Evolutionary conservation across 495 filamentous ascomycete genomes (phyloP).

Genomic region (Penicillium canariense): DNA sequence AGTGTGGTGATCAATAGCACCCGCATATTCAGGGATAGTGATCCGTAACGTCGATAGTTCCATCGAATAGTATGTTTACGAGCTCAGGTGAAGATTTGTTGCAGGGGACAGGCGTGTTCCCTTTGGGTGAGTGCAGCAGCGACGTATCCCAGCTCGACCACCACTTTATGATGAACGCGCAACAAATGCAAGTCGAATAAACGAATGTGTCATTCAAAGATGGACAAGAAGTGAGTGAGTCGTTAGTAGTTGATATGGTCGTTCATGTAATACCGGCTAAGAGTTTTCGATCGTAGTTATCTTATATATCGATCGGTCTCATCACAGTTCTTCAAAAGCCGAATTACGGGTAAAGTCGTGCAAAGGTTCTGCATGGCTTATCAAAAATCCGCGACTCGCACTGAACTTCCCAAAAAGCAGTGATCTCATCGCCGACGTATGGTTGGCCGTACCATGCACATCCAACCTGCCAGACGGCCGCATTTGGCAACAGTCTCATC

Average conservation of each 20-base stretch:
- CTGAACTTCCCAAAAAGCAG: neutral
- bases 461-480: conserved; percentile 2
- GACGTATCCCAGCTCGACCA: neutral
- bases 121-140: neutral
- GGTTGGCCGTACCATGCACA: conserved; percentile 6
- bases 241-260: neutral
- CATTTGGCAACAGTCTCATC: conserved; percentile 11
- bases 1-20: conserved; percentile 19
- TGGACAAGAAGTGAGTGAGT: neutral
- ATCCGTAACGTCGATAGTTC: neutral
- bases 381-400: neutral
- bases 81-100: neutral
- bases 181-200: neutral
- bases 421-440: neutral
- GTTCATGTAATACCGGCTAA: too few species aligned
- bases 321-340: too few species aligned
- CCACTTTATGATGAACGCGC: neutral
- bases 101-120: neutral
- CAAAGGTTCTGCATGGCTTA: neutral
- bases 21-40: conserved; percentile 7
- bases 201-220: neutral
- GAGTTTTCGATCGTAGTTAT: too few species aligned
- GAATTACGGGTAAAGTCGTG: neutral
- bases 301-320: too few species aligned
- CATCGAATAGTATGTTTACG: neutral